Conservation (phyloP, 306 rosid species). For the Sophora flavescens region DNA sequence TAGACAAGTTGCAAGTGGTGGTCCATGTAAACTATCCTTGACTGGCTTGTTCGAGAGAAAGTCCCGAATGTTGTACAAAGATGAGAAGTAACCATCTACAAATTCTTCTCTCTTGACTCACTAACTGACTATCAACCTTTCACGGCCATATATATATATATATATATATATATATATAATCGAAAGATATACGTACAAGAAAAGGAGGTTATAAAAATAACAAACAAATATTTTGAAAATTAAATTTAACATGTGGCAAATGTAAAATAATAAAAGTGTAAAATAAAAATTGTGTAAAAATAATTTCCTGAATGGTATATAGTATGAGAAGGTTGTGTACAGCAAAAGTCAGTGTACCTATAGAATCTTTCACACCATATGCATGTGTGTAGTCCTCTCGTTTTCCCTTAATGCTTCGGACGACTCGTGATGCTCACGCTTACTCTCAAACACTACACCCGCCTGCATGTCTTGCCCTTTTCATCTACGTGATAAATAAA, state of each 20-base stretch:
- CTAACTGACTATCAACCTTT: slow-evolving; percentile 21
- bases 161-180: too few relatives aligned
- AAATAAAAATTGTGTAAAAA: too few relatives aligned
- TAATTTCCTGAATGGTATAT: background rate
- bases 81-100: slow-evolving; percentile 55
- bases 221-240: too few relatives aligned
- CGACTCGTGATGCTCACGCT: slow-evolving; percentile 58
- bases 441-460: slow-evolving; percentile 51
- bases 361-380: slow-evolving; percentile 17
- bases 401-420: slow-evolving; percentile 54
- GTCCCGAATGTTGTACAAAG: slow-evolving; percentile 41
- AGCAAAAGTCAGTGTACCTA: background rate
- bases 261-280: too few relatives aligned
- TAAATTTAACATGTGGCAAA: too few relatives aligned
- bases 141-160: too few relatives aligned
- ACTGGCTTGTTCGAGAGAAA: background rate
- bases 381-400: background rate
- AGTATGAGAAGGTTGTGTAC: background rate
- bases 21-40: slow-evolving; percentile 50
- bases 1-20: slow-evolving; percentile 66
- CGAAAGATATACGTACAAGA: too few relatives aligned
- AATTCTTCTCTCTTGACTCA: slow-evolving; percentile 46
- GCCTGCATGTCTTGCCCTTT: slow-evolving; percentile 91
- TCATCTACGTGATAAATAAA: slow-evolving; percentile 64
- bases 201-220: too few relatives aligned